phyloP scores from a whole-genome alignment of 148 eudicot genomes.

The Agrostemma githago region DNA sequence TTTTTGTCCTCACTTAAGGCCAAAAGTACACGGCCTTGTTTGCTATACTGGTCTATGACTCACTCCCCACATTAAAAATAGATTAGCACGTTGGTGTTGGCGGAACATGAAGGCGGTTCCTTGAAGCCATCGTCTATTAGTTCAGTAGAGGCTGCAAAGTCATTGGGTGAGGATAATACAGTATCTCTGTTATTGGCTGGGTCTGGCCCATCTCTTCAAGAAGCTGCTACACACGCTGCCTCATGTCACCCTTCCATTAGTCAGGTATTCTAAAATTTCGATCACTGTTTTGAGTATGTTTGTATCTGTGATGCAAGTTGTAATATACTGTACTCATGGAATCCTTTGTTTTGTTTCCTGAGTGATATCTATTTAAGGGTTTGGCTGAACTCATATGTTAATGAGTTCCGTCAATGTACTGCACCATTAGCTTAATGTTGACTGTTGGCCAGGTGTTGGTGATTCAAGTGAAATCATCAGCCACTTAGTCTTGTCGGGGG shows the following conservation, averaged over 20 bases:
- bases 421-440: not conserved
- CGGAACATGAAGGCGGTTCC: slow-evolving; percentile 84
- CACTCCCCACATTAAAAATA: slow-evolving; percentile 15
- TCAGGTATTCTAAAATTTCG: slow-evolving; percentile 42
- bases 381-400: not conserved
- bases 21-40: too few relatives aligned
- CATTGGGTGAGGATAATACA: slow-evolving; percentile 50
- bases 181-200: slow-evolving; percentile 81
- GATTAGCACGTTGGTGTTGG: slow-evolving; percentile 83
- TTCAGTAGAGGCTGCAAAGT: slow-evolving; percentile 79
- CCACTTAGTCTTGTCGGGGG: too few relatives aligned
- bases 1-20: too few relatives aligned
- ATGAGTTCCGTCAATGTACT: not conserved
- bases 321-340: not conserved
- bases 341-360: not conserved
- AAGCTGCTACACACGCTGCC: slow-evolving; percentile 87
- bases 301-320: not conserved
- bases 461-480: too few relatives aligned
- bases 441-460: not conserved
- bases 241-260: slow-evolving; percentile 72
- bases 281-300: not conserved
- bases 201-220: slow-evolving; percentile 77
- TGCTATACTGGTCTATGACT: not conserved
- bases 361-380: not conserved
- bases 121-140: slow-evolving; percentile 59